Evolutionary conservation across 148 eudicot genomes (phyloP), one percentile per base, ranked within the genome.

Genomic region (Rhododendron ferrugineum): DNA sequence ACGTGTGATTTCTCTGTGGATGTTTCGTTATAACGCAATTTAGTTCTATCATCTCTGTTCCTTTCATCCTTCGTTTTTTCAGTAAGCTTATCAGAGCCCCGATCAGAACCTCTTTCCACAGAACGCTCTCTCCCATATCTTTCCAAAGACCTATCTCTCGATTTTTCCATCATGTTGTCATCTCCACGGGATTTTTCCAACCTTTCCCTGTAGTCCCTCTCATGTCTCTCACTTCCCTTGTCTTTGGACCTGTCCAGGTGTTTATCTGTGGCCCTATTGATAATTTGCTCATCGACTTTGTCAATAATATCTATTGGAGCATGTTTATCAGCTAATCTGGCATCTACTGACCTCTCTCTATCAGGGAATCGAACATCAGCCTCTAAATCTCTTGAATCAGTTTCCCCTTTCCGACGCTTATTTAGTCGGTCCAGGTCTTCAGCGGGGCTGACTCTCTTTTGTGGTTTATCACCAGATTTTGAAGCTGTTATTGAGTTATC

Each of bases 101-200:
- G 91, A 86, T 95, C 98, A 49, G 85, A 80, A 87, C 94, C 93
- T 86, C 92, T 94, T 87, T 96, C 99, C 64, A 94, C 90, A 37
- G 98, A 96, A 72, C 94, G 93, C 73, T 97, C 99, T 91, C 98
- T 91, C 78, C 91, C 94, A 88, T 96, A 90, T 85, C 96, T 91
- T 87, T 96, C 99, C 88, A 93, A 86, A 68, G 99, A 97, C 86
- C 95, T 91, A 74, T 92, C 98, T 86, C 98, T 94, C 46, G 87
- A 73, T 87, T 92, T 97, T 81, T 95, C 95, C 70, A 89, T 84
- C 80, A 91, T 20, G 81, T 82, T 36, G 84, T 97, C 99, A 82
- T 95, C 98, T 76, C 88, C 89, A 50, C 95, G 96, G 26, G 91
- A 85, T 86, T 92, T 96, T 34, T 96, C 98, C 30, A 91, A 78